A percentile compares a stretch with the other conserved stretches of the same genome.
phyloP scores from a whole-genome alignment of 768 basidiomycete genomes.

The Epithele typhae region DNA sequence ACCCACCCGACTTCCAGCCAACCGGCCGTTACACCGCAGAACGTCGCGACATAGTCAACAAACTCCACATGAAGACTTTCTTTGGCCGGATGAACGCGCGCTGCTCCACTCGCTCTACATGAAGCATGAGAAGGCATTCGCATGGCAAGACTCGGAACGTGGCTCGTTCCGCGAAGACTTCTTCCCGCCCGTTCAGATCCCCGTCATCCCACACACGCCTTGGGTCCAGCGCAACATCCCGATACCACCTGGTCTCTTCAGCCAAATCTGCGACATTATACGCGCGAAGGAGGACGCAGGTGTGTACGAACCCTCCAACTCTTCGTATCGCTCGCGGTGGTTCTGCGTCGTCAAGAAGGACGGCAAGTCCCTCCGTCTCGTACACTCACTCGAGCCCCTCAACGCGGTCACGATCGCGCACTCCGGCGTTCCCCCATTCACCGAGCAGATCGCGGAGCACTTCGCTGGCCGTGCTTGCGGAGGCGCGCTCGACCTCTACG shows the following conservation, averaged over 20 bases:
- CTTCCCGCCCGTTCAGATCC: conserved; percentile 24
- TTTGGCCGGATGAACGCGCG: conserved; percentile 28
- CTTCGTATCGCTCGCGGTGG: conserved; percentile 12
- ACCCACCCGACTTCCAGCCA: conserved; percentile 6
- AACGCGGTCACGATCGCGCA: conserved; percentile 10
- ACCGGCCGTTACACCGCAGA: conserved; percentile 11
- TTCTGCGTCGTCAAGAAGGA: conserved; percentile 20
- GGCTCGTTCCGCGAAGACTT: conserved; percentile 23
- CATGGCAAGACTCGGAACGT: conserved; percentile 33
- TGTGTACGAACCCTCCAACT: conserved; percentile 21
- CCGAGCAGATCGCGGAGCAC: conserved; percentile 11
- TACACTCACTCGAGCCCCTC: conserved; percentile 9
- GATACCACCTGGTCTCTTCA: conserved; percentile 22
- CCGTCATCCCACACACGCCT: conserved; percentile 25
- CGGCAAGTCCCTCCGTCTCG: background rate
- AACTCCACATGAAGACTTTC: conserved; percentile 19
- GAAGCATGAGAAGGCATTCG: conserved; percentile 26
- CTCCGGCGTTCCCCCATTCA: conserved; percentile 2
- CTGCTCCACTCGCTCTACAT: conserved; percentile 18
- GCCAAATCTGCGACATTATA: conserved; percentile 25
- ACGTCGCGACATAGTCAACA: conserved; percentile 1
- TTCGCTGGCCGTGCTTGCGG: conserved; percentile 18
- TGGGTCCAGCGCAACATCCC: conserved; percentile 25
- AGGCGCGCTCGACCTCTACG: conserved; percentile 4
- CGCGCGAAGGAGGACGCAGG: conserved; percentile 32